Conservation (phyloP, 768 basidiomycete genomes). For the Termitomyces heimii region DNA sequence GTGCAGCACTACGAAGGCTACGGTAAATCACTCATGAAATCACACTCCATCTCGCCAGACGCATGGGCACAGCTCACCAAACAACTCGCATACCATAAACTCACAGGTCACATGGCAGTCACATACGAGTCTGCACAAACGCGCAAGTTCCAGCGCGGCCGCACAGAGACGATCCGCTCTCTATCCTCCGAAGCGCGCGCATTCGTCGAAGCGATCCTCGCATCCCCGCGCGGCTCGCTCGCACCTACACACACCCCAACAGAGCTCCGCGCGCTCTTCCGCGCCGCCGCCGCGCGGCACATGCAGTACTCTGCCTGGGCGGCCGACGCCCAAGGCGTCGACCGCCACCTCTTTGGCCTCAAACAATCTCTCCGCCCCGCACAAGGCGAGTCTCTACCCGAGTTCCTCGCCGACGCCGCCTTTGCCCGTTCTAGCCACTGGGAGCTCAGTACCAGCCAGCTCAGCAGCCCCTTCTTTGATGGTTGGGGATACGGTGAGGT, state of each 20-base stretch:
- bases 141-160: conserved; percentile 81
- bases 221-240: not conserved
- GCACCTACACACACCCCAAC: conserved; percentile 17
- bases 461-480: conserved; percentile 76
- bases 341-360: conserved; percentile 91
- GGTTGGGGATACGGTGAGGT: conserved; percentile 89
- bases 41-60: conserved; percentile 80
- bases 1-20: conserved; percentile 84
- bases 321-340: conserved; percentile 91
- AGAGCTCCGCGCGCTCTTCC: conserved; percentile 62
- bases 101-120: conserved; percentile 66
- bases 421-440: conserved; percentile 74
- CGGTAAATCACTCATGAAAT: conserved; percentile 85
- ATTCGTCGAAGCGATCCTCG: conserved; percentile 89
- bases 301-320: conserved; percentile 87
- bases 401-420: conserved; percentile 68
- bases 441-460: conserved; percentile 89
- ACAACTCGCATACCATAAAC: conserved; percentile 92
- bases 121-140: conserved; percentile 96
- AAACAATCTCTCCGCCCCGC: conserved; percentile 37
- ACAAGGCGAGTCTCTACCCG: conserved; percentile 68
- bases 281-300: conserved; percentile 74
- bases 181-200: conserved; percentile 77
- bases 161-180: conserved; percentile 93
- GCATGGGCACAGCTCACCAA: conserved; percentile 95